Base-by-base conservation (phyloP, 23 red algal genomes). In the Rhodosorus marinus region DNA sequence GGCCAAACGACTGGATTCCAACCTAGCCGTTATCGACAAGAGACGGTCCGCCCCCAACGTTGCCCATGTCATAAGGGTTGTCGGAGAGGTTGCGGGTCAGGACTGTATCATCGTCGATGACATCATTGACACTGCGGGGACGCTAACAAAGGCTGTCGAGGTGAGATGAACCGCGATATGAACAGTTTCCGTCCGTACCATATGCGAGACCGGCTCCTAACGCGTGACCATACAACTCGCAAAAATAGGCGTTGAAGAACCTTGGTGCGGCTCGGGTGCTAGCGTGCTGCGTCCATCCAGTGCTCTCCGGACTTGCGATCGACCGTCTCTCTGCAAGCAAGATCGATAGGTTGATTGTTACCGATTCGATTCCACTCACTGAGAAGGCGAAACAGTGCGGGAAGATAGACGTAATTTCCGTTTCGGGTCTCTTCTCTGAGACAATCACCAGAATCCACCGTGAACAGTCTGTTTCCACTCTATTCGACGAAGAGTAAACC, bases 81-180 rank as follows among this genome's bases (percentile, higher is more conserved):
- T 98, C 63, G 90, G 90, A 0, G 90, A 98, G 29, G 90, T 98
- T 5, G 49, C 62, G 43, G 72, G 59, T 29, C 58, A 76, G n/a
- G 78, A 98, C 47, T 98, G 90, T 43, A 73, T 98, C 5, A 98
- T 98, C 59, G 79, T 85, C 14, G 90, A 98, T 57, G 90, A 98
- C 59, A 98, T 98, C 69, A 80, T 98, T 15, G 90, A 98, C 59
- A 98, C 90, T 9, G 90, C 90, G 2, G 90, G 90, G 6, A 98
- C 90, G 26, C 51, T 98, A 38, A 85, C 78, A 3, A 72, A 98
- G 65, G 90, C 78, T 0, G 90, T 80, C 3, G 64, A 55, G 23
- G n/a, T n/a, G n/a, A n/a, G n/a, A n/a, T n/a, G n/a, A n/a, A n/a
- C n/a, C n/a, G n/a, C n/a, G n/a, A n/a, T n/a, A n/a, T n/a, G n/a